Conservation (phyloP, 2,329 filamentous ascomycete species). For the Cercospora sojina region DNA sequence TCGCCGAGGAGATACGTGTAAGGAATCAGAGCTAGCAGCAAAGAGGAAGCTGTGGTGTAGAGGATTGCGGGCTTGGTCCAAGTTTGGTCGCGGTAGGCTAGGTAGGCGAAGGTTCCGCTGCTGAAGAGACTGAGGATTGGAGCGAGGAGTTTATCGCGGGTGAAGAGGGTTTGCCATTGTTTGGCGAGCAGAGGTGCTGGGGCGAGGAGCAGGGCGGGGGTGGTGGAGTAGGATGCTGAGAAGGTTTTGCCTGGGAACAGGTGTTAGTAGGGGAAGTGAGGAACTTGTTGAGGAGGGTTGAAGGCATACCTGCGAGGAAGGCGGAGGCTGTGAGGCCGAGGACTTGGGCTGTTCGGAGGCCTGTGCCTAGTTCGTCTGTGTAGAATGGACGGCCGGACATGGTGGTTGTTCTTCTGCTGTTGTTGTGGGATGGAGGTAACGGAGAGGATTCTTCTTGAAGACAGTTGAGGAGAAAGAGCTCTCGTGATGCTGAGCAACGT, state of each 20-base stretch:
- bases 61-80: slow-evolving; percentile 40
- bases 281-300: background rate
- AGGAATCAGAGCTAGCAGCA: slow-evolving; percentile 51
- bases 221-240: slow-evolving; percentile 43
- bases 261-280: background rate
- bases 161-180: slow-evolving; percentile 54
- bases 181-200: slow-evolving; percentile 56
- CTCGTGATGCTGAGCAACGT: background rate
- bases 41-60: slow-evolving; percentile 49
- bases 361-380: slow-evolving; percentile 22
- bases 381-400: slow-evolving; percentile 25
- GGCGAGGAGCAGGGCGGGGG: slow-evolving; percentile 56
- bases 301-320: slow-evolving; percentile 43
- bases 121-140: slow-evolving; percentile 45
- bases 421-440: background rate
- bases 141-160: slow-evolving; percentile 43
- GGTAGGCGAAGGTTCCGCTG: slow-evolving; percentile 40
- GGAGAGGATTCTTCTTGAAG: background rate
- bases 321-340: slow-evolving; percentile 54
- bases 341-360: slow-evolving; percentile 51
- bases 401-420: slow-evolving; percentile 5
- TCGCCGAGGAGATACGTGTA: slow-evolving; percentile 53
- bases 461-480: background rate
- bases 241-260: slow-evolving; percentile 37
- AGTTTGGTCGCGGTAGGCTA: slow-evolving; percentile 44